phyloP scores from a whole-genome alignment of 495 filamentous ascomycete species.

The Lasiosphaeria ovina region DNA sequence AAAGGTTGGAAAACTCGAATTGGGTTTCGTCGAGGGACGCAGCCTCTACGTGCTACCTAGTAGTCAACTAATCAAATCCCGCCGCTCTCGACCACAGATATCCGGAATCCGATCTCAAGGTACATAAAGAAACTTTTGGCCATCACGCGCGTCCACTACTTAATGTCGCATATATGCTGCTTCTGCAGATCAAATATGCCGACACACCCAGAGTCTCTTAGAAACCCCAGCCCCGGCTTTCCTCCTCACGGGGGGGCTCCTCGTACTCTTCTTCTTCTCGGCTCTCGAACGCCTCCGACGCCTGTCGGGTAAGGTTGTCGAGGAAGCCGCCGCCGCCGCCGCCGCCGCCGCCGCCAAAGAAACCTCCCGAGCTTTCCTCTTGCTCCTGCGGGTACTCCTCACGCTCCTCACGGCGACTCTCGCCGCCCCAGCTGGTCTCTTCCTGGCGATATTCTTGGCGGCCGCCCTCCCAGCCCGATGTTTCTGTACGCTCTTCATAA shows the following conservation, averaged over 20 bases:
- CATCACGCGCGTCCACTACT: no score
- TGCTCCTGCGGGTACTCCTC: slow-evolving; percentile 6
- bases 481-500: slow-evolving; percentile 40
- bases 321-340: slow-evolving; percentile 5
- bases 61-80: no score
- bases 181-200: no score
- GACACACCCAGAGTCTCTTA: neutral
- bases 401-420: slow-evolving; percentile 9
- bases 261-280: neutral
- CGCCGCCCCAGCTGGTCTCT: slow-evolving; percentile 17
- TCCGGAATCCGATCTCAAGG: no score
- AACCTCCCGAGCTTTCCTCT: slow-evolving; percentile 13
- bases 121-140: no score
- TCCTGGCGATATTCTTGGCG: slow-evolving; percentile 25
- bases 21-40: no score
- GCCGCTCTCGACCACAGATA: no score
- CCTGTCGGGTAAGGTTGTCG: neutral
- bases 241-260: slow-evolving; percentile 2
- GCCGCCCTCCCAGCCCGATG: slow-evolving; percentile 12
- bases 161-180: no score
- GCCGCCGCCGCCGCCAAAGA: slow-evolving; percentile 13
- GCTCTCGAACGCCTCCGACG: neutral
- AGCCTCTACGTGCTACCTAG: no score
- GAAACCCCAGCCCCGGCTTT: neutral
- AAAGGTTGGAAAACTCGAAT: no score